Conservation (phyloP, 169 alveolate species). For the Cryptosporidium muris region DNA sequence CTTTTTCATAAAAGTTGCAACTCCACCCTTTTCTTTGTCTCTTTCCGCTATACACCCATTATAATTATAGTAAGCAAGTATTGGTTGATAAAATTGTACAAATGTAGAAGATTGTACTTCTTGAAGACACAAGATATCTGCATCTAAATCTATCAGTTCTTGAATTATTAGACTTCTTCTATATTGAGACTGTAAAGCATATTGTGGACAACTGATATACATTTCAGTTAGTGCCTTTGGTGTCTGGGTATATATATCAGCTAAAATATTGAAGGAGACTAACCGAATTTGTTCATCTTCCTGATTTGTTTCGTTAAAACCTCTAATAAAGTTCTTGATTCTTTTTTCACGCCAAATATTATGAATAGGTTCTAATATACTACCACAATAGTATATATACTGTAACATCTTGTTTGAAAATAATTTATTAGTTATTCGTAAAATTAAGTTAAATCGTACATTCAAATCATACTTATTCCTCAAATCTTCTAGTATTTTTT, state of each 20-base stretch:
- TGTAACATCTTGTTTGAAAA: constrained; percentile 6
- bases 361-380: constrained; percentile 18
- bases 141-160: constrained; percentile 44
- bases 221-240: constrained; percentile 52
- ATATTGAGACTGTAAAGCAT: constrained; percentile 42
- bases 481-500: neutral
- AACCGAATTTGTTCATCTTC: constrained; percentile 3
- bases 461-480: neutral
- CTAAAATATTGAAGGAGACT: constrained; percentile 49
- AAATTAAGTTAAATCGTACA: constrained; percentile 21
- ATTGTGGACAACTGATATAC: constrained; percentile 35
- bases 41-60: constrained; percentile 39
- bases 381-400: constrained; percentile 17
- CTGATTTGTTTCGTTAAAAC: neutral
- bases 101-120: constrained; percentile 53
- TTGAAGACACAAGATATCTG: constrained; percentile 48
- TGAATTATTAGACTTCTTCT: constrained; percentile 59
- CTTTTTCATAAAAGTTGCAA: constrained; percentile 26
- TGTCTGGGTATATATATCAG: constrained; percentile 54
- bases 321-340: constrained; percentile 12
- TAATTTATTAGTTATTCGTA: constrained; percentile 15
- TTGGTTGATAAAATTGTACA: constrained; percentile 12
- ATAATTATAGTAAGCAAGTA: neutral
- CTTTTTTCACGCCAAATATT: constrained; percentile 33
- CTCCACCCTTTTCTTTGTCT: constrained; percentile 13